Conservation (phyloP, 371 early-diverging fungal genomes). For the Sporodiniella umbellata region DNA sequence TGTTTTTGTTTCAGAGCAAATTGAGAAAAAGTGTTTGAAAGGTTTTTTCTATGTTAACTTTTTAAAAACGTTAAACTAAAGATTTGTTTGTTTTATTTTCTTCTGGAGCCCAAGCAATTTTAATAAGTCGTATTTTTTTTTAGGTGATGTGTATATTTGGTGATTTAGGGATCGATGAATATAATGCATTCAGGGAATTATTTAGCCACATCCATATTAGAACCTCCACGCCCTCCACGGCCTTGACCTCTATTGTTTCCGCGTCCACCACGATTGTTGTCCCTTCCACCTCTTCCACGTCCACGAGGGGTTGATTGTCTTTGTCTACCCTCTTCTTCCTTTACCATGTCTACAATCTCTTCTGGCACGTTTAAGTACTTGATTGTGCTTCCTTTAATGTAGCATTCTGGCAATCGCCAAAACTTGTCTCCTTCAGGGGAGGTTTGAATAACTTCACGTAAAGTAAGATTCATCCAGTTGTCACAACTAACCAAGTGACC, state of each 20-base stretch:
- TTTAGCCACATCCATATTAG: background rate
- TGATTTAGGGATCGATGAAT: no score
- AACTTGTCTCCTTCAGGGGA: constrained; percentile 91
- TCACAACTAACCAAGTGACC: constrained; percentile 97
- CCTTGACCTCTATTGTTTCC: constrained; percentile 40
- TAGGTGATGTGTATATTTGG: no score
- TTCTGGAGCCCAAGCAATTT: no score
- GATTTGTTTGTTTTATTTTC: no score
- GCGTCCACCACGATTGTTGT: constrained; percentile 36
- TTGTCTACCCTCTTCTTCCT: constrained; percentile 61
- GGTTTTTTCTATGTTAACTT: no score
- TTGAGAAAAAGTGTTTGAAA: no score
- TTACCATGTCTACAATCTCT: constrained; percentile 89
- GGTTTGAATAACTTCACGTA: constrained; percentile 95
- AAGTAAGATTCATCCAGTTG: constrained; percentile 96
- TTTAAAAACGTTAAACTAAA: no score
- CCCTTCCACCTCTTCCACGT: constrained; percentile 50
- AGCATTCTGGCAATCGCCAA: constrained; percentile 89
- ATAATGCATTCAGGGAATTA: background rate
- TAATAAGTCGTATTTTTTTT: no score
- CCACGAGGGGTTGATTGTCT: constrained; percentile 51
- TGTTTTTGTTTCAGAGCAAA: no score
- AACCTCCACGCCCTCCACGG: constrained; percentile 21
- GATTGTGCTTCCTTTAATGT: constrained; percentile 91
- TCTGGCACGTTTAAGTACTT: constrained; percentile 94